Base-by-base conservation (phyloP, 2,329 filamentous ascomycete genomes). In the Exophiala lecanii-corni region DNA sequence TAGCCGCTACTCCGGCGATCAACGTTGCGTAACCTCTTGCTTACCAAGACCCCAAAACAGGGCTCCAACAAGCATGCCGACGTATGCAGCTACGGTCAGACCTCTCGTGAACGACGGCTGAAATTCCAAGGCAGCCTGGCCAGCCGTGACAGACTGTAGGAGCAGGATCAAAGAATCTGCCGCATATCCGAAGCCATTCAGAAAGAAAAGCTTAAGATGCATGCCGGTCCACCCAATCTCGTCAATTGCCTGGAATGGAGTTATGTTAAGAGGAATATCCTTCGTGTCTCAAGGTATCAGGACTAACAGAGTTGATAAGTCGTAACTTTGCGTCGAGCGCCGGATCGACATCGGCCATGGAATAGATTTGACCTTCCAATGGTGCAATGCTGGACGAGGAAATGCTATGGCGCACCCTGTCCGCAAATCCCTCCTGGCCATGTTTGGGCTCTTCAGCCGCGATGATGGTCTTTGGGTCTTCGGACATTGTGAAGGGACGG, bases 31-130 rank as follows among this genome's bases (percentile, higher is more conserved):
- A n/a, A n/a, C n/a, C n/a, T n/a, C n/a, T n/a, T n/a, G 36, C 47
- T 36, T 80, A 5, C 71, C 71, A 19, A 84, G 62, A 2, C 82
- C 82, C 81, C 82, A 86, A 62, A 85, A 84, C 18, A 84, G 58
- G 12, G 67, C 67, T 9, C 68, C 68, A 1, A 65, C 55, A 4
- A 71, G 55, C 49, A 71, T 58, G 16, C 67, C 68, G 9, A 66
- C 58, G 38, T 70, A 67, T 4, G 62, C 61, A 2, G 65, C 67
- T 4, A 70, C 56, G 2, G 65, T 61, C 20, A 68, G 50, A 2
- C 53, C 53, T 12, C 47, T 50, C 3, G 44, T 33, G 37, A 52
- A 51, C 4, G 45, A 48, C 10, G 51, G 51, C 10, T 44, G 41
- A 19, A 54, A 55, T 32, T 55, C 53, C 9, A 43, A 21, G 3